Evolutionary conservation across 768 basidiomycete species (phyloP).

Genomic region (Termitomyces sp.): DNA sequence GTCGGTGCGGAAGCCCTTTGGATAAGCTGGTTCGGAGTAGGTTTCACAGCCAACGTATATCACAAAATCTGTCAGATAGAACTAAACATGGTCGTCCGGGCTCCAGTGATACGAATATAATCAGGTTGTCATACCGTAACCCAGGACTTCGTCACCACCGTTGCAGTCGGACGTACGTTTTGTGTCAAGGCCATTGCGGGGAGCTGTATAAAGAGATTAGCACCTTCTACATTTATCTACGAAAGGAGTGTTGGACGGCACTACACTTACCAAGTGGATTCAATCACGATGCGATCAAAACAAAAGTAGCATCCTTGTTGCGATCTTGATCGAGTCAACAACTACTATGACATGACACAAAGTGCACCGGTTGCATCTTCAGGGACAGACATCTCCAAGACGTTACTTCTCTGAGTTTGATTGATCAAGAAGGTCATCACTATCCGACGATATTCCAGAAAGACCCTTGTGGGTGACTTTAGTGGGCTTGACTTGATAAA

Average conservation of each 20-base stretch:
- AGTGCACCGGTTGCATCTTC: background rate
- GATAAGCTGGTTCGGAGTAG: conserved; percentile 1
- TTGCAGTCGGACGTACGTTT: background rate
- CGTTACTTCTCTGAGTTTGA: background rate
- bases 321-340: background rate
- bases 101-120: conserved; percentile 33
- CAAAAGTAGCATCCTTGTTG: background rate
- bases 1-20: background rate
- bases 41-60: conserved; percentile 24
- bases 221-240: background rate
- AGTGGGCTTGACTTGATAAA: background rate
- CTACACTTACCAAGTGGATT: background rate
- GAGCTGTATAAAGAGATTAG: background rate
- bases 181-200: background rate
- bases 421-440: no score
- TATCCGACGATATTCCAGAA: background rate
- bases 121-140: conserved; percentile 36
- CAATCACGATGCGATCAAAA: background rate
- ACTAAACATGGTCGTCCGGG: conserved; percentile 29
- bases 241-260: background rate
- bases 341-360: background rate
- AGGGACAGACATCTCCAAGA: no score
- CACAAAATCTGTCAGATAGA: conserved; percentile 10
- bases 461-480: background rate
- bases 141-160: background rate